These are phyloP conservation scores for Neofusicoccum cordaticola DNA, from an alignment of 2,329 filamentous ascomycete species.

Conservation along the genomic window DNA sequence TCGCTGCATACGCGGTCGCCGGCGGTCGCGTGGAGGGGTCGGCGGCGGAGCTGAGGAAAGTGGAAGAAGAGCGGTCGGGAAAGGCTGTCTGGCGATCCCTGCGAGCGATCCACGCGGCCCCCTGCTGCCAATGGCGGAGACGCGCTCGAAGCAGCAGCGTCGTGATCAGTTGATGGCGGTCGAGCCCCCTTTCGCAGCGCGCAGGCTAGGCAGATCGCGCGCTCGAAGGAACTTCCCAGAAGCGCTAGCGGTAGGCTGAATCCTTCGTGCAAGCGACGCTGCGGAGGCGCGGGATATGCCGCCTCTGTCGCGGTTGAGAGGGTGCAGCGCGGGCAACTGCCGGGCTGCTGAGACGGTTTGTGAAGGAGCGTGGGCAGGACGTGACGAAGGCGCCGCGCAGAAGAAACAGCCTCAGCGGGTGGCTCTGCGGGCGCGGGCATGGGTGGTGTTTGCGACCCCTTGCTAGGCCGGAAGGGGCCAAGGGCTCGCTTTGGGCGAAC, in stretches of 20 bases:
- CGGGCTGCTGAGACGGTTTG: constrained; percentile 9
- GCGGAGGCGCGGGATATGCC: constrained; percentile 12
- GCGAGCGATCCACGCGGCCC: constrained; percentile 15
- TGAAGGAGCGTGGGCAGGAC: constrained; percentile 3
- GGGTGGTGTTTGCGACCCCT: constrained; percentile 10
- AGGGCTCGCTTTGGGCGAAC: constrained; percentile 5
- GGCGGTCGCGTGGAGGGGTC: neutral
- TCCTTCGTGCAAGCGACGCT: constrained; percentile 14
- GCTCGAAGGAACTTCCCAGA: constrained; percentile 11
- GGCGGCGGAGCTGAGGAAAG: constrained; percentile 7
- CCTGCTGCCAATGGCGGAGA: constrained; percentile 10
- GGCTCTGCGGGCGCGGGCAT: constrained; percentile 10
- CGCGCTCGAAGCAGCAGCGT: constrained; percentile 12
- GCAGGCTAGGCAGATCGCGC: constrained; percentile 6
- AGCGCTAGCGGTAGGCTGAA: constrained; percentile 11
- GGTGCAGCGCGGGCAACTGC: neutral
- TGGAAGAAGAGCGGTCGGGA: neutral
- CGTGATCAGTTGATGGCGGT: constrained; percentile 5
- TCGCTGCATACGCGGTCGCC: constrained; percentile 7
- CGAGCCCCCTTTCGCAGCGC: neutral
- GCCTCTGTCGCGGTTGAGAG: neutral
- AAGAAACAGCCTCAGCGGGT: constrained; percentile 14
- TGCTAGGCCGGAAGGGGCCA: constrained; percentile 13
- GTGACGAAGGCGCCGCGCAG: constrained; percentile 14
- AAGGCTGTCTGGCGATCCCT: constrained; percentile 12